phyloP scores from a whole-genome alignment of 257 asterid genomes.

The Gynochthodes officinalis region DNA sequence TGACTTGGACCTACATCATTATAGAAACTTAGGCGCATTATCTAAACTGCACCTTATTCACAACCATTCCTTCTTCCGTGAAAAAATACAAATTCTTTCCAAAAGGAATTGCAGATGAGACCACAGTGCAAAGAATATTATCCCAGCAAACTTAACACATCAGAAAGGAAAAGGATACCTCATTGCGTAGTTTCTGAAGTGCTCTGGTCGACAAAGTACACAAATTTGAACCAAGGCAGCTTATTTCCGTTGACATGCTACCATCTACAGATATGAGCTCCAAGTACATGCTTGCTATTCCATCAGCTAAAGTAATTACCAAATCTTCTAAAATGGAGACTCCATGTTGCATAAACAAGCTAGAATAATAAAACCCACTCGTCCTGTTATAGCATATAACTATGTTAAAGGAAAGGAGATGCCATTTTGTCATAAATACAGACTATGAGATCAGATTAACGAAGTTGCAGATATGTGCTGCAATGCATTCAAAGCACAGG shows the following conservation, averaged over 20 bases:
- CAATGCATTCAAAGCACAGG: neutral
- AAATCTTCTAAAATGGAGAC: conserved; percentile 80
- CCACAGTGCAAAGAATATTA: neutral
- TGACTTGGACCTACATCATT: neutral
- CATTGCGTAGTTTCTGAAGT: conserved; percentile 52
- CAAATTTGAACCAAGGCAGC: conserved; percentile 36
- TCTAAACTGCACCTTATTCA: neutral
- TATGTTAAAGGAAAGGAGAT: neutral
- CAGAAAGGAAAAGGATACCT: conserved; percentile 25
- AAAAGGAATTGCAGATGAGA: neutral
- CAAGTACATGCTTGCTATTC: conserved; percentile 86
- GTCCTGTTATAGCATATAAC: conserved; percentile 47
- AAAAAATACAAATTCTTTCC: neutral
- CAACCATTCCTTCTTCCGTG: neutral
- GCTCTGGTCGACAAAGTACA: conserved; percentile 49
- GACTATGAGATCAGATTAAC: neutral
- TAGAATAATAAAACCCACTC: conserved; percentile 52
- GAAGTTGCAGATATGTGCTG: neutral
- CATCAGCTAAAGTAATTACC: conserved; percentile 83
- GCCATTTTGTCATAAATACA: neutral
- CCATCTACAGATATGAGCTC: conserved; percentile 96
- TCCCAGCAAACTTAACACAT: neutral
- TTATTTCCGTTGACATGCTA: conserved; percentile 49
- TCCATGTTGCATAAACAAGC: conserved; percentile 68
- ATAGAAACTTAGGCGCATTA: neutral